Percentiles rank a stretch among this genome's conserved stretches.
Conservation (phyloP, 2,329 filamentous ascomycete species). For the Penicillium sp. region DNA sequence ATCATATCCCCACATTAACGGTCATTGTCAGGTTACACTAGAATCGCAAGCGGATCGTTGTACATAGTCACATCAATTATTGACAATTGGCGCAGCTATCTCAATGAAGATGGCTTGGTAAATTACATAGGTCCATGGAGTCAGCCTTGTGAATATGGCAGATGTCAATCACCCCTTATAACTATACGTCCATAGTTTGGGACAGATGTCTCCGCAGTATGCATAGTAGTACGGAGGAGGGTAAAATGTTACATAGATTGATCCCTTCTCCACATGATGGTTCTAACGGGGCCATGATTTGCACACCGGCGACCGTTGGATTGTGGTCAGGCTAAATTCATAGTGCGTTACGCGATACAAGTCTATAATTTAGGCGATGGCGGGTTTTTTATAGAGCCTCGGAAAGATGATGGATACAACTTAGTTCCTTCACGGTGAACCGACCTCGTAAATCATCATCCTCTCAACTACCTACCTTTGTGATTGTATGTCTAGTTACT, state of each 20-base stretch:
- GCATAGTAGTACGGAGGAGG: not conserved
- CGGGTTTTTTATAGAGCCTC: not conserved
- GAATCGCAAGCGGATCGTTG: not conserved
- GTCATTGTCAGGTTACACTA: conserved; percentile 7
- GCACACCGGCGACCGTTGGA: conserved; percentile 3
- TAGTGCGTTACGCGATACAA: not conserved
- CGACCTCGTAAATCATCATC: too few relatives aligned
- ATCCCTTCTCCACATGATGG: conserved; percentile 5
- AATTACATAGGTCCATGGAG: too few relatives aligned
- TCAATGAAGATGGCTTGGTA: not conserved
- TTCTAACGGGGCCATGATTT: not conserved
- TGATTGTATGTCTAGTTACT: too few relatives aligned
- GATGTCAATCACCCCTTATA: not conserved
- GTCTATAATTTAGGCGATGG: not conserved
- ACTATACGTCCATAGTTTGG: too few relatives aligned
- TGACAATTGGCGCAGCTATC: not conserved
- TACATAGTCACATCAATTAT: conserved; percentile 1
- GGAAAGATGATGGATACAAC: not conserved
- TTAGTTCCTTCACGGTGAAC: too few relatives aligned
- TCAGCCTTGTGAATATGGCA: not conserved
- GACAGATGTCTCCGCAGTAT: too few relatives aligned
- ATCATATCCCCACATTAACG: not conserved
- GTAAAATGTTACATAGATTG: not conserved
- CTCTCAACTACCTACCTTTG: too few relatives aligned
- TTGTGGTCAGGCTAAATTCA: not conserved